phyloP scores from a whole-genome alignment of 1,284 basidiomycete species.

The Ceratobasidium sp. region DNA sequence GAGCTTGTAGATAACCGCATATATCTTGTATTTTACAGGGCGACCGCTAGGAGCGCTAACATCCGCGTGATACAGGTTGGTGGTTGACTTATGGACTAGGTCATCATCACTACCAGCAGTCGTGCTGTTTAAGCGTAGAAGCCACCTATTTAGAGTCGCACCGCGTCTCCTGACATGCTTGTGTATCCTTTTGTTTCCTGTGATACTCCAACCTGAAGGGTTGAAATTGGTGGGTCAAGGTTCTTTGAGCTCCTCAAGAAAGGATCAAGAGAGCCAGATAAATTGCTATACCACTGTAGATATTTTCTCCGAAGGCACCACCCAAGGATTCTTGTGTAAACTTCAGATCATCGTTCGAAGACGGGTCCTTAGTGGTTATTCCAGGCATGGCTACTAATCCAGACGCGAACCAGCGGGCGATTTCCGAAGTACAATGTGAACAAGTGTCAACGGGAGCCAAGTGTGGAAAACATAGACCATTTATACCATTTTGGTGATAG shows the following conservation, averaged over 20 bases:
- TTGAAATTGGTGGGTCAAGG: neutral
- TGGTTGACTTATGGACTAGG: neutral
- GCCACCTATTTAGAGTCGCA: neutral
- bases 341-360: neutral
- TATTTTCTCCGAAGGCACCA: neutral
- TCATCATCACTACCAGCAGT: neutral
- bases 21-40: neutral
- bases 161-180: no score
- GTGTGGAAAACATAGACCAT: no score
- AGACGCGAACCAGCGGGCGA: no score
- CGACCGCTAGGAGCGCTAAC: neutral
- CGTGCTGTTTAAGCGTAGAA: neutral
- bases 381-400: neutral
- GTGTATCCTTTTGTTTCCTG: neutral
- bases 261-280: neutral
- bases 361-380: neutral
- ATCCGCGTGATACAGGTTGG: neutral
- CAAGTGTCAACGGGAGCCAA: no score
- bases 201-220: neutral
- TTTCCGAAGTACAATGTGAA: no score
- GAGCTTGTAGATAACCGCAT: neutral
- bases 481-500: no score
- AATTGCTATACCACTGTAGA: neutral
- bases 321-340: neutral
- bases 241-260: neutral